phyloP scores from a whole-genome alignment of 306 rosid genomes.

The Cucurbita ficifolia region DNA sequence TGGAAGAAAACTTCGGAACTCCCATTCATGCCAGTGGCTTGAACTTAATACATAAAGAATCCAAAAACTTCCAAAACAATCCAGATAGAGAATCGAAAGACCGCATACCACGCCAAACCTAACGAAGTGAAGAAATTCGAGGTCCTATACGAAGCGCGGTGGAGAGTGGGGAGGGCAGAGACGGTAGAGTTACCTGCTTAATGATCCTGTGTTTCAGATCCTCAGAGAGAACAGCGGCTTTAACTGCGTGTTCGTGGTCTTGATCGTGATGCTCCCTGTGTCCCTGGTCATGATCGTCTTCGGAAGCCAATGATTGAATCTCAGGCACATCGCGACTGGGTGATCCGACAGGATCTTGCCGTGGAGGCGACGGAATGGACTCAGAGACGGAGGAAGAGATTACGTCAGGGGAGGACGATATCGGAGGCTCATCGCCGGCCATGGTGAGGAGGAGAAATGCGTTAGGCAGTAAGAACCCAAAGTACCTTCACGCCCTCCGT shows the following conservation, averaged over 20 bases:
- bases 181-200: conserved; percentile 43
- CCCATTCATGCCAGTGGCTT: neutral
- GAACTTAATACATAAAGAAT: no score
- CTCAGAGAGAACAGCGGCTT: conserved; percentile 31
- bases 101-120: neutral
- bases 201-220: conserved; percentile 71
- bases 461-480: conserved; percentile 12
- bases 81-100: neutral
- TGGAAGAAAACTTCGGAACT: neutral
- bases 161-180: neutral
- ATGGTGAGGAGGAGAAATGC: conserved; percentile 29
- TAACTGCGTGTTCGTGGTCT: conserved; percentile 28
- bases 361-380: conserved; percentile 16
- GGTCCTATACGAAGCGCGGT: neutral
- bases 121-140: neutral
- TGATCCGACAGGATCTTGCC: conserved; percentile 29
- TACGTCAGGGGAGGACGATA: conserved; percentile 15
- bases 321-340: conserved; percentile 24
- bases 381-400: conserved; percentile 12
- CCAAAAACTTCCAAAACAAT: no score
- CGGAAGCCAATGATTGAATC: conserved; percentile 29
- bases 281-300: conserved; percentile 28
- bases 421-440: conserved; percentile 46
- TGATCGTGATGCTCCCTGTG: conserved; percentile 20
- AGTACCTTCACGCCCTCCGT: conserved; percentile 28